phyloP scores from a whole-genome alignment of 768 basidiomycete species.

The Pluteus cervinus region DNA sequence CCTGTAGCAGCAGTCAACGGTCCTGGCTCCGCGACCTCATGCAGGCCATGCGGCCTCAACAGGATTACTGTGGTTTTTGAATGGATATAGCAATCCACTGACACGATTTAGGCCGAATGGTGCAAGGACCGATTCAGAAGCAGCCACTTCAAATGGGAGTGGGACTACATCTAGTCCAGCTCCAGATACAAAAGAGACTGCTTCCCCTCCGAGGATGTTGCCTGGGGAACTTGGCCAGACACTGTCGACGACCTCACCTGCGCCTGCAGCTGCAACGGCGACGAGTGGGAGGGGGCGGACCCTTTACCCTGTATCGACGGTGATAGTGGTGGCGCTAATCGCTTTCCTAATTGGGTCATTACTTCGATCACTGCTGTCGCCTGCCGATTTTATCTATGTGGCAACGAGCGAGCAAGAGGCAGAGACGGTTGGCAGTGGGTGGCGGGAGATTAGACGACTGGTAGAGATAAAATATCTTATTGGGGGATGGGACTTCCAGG shows the following conservation, averaged over 20 bases:
- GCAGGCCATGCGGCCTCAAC: conserved; percentile 19
- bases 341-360: conserved; percentile 90
- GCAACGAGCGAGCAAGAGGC: conserved; percentile 50
- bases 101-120: conserved; percentile 38
- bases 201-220: background rate
- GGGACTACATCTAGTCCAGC: conserved; percentile 8
- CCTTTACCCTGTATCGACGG: conserved; percentile 42
- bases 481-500: conserved; percentile 85
- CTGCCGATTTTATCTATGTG: conserved; percentile 87
- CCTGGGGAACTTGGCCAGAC: background rate
- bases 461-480: conserved; percentile 76
- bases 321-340: conserved; percentile 77
- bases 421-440: conserved; percentile 50
- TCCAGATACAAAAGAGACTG: conserved; percentile 1
- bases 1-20: conserved; percentile 12
- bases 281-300: conserved; percentile 12
- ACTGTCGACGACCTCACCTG: conserved; percentile 6
- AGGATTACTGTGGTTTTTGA: conserved; percentile 56
- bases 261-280: conserved; percentile 13
- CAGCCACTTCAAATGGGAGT: conserved; percentile 18
- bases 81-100: conserved; percentile 53
- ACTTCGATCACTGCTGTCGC: conserved; percentile 79
- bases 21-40: too few relatives aligned
- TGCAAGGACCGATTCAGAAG: conserved; percentile 8
- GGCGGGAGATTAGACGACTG: conserved; percentile 82